Conservation (phyloP, 371 early-diverging fungal genomes). For the Mortierella sp. region DNA sequence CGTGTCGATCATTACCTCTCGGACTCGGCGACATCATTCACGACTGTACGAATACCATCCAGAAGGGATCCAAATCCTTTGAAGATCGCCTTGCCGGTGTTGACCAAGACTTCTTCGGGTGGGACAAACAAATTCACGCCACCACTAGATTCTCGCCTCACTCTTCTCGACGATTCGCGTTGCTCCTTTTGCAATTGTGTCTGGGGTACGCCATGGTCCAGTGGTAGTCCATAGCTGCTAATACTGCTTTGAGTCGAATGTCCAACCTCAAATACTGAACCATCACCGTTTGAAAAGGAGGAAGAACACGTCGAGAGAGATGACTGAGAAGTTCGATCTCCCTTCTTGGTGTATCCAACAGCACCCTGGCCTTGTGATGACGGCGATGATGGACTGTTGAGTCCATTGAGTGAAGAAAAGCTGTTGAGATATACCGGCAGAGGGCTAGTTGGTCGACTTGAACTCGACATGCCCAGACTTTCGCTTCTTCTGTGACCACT, state of each 20-base stretch:
- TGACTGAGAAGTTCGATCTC: constrained; percentile 43
- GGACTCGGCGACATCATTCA: constrained; percentile 46
- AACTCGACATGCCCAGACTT: constrained; percentile 4
- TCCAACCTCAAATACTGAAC: constrained; percentile 37
- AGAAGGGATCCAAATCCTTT: constrained; percentile 49
- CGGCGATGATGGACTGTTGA: constrained; percentile 24
- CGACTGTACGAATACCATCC: constrained; percentile 50
- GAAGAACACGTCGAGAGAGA: constrained; percentile 48
- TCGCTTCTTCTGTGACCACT: constrained; percentile 14
- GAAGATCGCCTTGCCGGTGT: constrained; percentile 48
- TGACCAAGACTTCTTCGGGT: constrained; percentile 47
- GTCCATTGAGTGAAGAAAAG: constrained; percentile 36
- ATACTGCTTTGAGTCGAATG: constrained; percentile 51
- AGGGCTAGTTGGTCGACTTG: constrained; percentile 45
- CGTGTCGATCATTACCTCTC: constrained; percentile 23
- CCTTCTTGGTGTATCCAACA: constrained; percentile 15
- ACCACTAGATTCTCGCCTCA: constrained; percentile 40
- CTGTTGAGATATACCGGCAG: constrained; percentile 30
- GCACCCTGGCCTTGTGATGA: constrained; percentile 4
- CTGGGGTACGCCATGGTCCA: constrained; percentile 8
- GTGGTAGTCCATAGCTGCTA: constrained; percentile 32
- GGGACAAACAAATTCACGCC: constrained; percentile 47
- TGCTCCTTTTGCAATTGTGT: constrained; percentile 9
- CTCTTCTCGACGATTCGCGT: constrained; percentile 24
- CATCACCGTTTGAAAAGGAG: constrained; percentile 28